phyloP scores from a whole-genome alignment of 805 yeast genomes.

The Starmerella bombicola region DNA sequence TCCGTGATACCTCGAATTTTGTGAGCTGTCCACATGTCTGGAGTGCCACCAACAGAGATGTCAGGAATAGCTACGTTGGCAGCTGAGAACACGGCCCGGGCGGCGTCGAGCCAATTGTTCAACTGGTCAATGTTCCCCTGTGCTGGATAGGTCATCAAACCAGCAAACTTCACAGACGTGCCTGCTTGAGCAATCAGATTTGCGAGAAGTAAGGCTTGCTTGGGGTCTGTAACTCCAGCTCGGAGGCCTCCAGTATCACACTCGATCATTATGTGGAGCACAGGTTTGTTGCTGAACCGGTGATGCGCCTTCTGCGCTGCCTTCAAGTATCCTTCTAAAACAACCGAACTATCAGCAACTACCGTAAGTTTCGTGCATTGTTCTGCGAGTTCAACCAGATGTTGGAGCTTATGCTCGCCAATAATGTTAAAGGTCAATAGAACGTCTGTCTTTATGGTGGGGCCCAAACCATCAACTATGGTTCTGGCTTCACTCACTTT shows the following conservation, averaged over 20 bases:
- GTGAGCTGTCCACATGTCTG: conserved; percentile 18
- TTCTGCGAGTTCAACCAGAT: conserved; percentile 6
- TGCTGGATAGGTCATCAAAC: conserved; percentile 18
- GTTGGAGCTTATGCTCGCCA: conserved; percentile 12
- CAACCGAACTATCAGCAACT: conserved; percentile 12
- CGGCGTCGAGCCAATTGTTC: conserved; percentile 8
- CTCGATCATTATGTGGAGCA: conserved; percentile 12
- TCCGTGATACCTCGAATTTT: conserved; percentile 9
- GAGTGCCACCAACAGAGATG: conserved; percentile 16
- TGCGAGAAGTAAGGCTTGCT: conserved; percentile 11
- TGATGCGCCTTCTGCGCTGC: background rate
- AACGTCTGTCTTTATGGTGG: conserved; percentile 6
- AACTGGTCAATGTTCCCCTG: conserved; percentile 3
- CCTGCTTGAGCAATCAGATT: background rate
- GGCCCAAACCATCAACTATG: conserved; percentile 10
- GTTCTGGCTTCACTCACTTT: conserved; percentile 16
- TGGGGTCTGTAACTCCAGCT: conserved; percentile 14
- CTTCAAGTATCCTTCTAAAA: conserved; percentile 6
- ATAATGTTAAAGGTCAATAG: conserved; percentile 15
- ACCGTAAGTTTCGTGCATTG: conserved; percentile 9
- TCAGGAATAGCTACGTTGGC: conserved; percentile 5
- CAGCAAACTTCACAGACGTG: conserved; percentile 7
- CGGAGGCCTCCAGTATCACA: conserved; percentile 19
- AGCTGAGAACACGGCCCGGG: conserved; percentile 4
- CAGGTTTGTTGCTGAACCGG: background rate